Base-by-base conservation (phyloP, 495 filamentous ascomycete genomes). In the Neurospora sp. region DNA sequence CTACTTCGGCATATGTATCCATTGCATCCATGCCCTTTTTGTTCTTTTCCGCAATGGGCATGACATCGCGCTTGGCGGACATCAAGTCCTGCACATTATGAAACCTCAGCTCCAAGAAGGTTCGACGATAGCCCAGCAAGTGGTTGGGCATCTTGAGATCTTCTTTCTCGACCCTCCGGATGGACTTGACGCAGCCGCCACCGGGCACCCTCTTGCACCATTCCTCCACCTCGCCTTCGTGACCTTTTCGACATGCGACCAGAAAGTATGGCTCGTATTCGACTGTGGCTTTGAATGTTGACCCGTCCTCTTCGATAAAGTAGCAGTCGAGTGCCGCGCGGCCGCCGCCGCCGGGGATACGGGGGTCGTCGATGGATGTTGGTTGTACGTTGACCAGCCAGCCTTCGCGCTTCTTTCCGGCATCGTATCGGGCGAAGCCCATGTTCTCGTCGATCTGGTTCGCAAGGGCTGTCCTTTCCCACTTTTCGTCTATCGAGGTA, bases 1-100 rank as follows among this genome's bases (percentile, higher is more conserved):
- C 92, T 77, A 97, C 93, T 86, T 99, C 96, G 71, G 93, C 93
- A 88, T 98, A 99, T 75, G 95, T 93, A 86, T 99, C 96, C 92
- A 98, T 96, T 69, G 94, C 92, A 84, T 90, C 93, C 85, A 96
- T 89, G 74, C 91, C 94, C 79, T 93, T 95, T 85, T 92, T 96
- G 76, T 98, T 99, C 83, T 94, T 97, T 82, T 97, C 94, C 38
- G 94, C 96, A 81, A 99, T 87, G 10, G 96, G 96, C 84, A 94
- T 89, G 45, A 99, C 87, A 20, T 89, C 88, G 74, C 89, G 93
- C 75, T 94, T 87, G 35, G 94, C 95, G 70, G 89, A 89, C 76
- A 99, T 85, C 72, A 99, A 80, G 81, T 98, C 92, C 71, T 83
- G 82, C 37, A 98, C 94, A 78, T 98, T 99, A 71, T 88, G 88